These are phyloP conservation scores for Chimonanthus salicifolius DNA, from an alignment of 164 flowering plant genomes.

Conservation along the genomic window DNA sequence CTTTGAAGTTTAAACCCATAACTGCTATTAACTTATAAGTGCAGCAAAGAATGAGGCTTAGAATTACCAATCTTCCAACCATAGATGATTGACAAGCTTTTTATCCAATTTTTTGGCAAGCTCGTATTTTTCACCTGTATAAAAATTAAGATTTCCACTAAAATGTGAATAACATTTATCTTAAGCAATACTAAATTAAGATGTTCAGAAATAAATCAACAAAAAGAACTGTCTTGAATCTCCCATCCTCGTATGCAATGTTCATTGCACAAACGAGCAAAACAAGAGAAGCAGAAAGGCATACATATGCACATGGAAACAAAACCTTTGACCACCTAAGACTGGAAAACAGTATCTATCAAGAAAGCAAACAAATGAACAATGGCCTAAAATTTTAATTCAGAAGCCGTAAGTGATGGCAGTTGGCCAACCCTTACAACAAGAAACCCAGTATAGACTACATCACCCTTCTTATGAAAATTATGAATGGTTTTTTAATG, in stretches of 20 bases:
- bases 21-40: neutral
- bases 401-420: neutral
- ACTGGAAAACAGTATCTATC: too few relatives aligned
- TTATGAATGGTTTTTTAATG: neutral
- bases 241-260: neutral
- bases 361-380: too few relatives aligned
- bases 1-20: too few relatives aligned
- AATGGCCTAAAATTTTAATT: neutral
- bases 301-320: neutral
- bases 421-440: too few relatives aligned
- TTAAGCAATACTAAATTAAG: neutral
- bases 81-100: slow-evolving; percentile 82
- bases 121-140: slow-evolving; percentile 86
- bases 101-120: slow-evolving; percentile 72
- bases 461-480: neutral
- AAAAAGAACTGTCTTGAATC: neutral
- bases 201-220: neutral
- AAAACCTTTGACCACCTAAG: neutral
- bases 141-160: neutral
- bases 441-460: neutral
- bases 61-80: slow-evolving; percentile 92
- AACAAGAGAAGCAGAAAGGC: neutral
- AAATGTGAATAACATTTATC: neutral
- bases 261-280: neutral
- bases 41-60: slow-evolving; percentile 1